phyloP scores from a whole-genome alignment of 2,329 filamentous ascomycete genomes.

The Ophiostoma perfectum region DNA sequence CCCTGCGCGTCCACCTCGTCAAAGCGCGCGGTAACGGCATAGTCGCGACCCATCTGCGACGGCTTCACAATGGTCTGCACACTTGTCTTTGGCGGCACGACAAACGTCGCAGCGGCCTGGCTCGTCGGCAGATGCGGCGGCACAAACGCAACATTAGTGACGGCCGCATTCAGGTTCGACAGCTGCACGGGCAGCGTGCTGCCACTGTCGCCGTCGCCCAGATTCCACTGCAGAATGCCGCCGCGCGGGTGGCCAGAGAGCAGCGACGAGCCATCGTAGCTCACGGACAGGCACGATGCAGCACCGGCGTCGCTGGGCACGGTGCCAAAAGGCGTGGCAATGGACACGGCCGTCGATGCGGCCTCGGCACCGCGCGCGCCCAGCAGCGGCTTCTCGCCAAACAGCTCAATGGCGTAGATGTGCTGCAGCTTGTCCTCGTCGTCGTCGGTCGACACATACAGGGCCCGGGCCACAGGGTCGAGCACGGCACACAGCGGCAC shows the following conservation, averaged over 20 bases:
- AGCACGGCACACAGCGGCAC: slow-evolving; percentile 66
- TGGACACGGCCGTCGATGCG: slow-evolving; percentile 53
- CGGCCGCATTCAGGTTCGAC: slow-evolving; percentile 68
- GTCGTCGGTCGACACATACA: slow-evolving; percentile 76
- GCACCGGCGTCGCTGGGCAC: slow-evolving; percentile 60
- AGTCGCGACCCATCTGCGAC: slow-evolving; percentile 59
- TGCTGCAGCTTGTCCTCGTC: slow-evolving; percentile 31
- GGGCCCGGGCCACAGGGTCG: slow-evolving; percentile 76
- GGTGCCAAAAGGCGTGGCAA: slow-evolving; percentile 49
- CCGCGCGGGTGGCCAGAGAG: slow-evolving; percentile 78
- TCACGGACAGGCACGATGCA: slow-evolving; percentile 63
- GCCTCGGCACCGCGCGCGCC: slow-evolving; percentile 46
- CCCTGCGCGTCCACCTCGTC: slow-evolving; percentile 33
- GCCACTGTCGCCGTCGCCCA: slow-evolving; percentile 46
- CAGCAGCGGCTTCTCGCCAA: slow-evolving; percentile 52
- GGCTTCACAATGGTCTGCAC: slow-evolving; percentile 69
- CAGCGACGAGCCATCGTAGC: slow-evolving; percentile 74
- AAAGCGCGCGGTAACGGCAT: slow-evolving; percentile 63
- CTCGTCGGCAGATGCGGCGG: slow-evolving; percentile 51
- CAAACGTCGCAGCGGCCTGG: neutral
- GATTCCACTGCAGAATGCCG: slow-evolving; percentile 74
- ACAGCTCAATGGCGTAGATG: slow-evolving; percentile 72
- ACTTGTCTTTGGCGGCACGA: slow-evolving; percentile 26
- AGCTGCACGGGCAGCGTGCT: slow-evolving; percentile 55
- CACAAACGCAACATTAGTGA: slow-evolving; percentile 75